Evolutionary conservation across 2,329 filamentous ascomycete species (phyloP).

Genomic region (Epicoccum nigrum): DNA sequence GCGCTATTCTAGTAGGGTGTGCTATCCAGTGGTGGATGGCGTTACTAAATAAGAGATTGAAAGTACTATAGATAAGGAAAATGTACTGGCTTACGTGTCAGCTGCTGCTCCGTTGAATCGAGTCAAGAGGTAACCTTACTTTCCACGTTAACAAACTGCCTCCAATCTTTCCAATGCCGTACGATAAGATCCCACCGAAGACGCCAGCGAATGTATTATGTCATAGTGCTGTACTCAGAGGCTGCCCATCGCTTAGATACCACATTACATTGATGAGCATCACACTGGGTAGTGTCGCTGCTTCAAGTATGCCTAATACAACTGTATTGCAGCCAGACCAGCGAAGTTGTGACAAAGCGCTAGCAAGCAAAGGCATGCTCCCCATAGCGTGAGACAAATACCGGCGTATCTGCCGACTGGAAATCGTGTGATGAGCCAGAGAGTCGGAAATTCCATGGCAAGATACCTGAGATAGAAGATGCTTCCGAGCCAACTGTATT

Average conservation of each 20-base stretch:
- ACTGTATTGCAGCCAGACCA: background rate
- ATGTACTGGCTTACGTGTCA: background rate
- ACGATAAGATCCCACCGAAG: constrained; percentile 4
- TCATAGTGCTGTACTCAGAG: constrained; percentile 3
- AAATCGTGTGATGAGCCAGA: constrained; percentile 2
- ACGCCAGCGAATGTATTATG: constrained; percentile 3
- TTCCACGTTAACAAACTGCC: background rate
- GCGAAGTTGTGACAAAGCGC: constrained; percentile 1
- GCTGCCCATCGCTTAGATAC: constrained; percentile 1
- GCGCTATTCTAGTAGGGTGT: too few species aligned
- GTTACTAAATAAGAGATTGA: background rate
- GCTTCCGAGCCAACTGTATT: constrained; percentile 4
- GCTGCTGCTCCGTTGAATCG: background rate
- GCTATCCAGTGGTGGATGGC: too few species aligned
- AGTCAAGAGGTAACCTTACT: background rate
- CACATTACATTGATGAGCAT: constrained; percentile 4
- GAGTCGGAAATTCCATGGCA: constrained; percentile 1
- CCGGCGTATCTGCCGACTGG: constrained; percentile 4
- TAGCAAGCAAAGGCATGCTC: constrained; percentile 3
- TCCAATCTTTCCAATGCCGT: background rate
- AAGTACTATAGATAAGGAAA: constrained; percentile 1
- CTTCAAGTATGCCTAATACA: constrained; percentile 1
- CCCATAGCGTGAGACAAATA: background rate
- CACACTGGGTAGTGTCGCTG: background rate
- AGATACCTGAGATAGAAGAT: constrained; percentile 6